phyloP scores from a whole-genome alignment of 352 stramenopile species.

The Phytophthora colocasiae region DNA sequence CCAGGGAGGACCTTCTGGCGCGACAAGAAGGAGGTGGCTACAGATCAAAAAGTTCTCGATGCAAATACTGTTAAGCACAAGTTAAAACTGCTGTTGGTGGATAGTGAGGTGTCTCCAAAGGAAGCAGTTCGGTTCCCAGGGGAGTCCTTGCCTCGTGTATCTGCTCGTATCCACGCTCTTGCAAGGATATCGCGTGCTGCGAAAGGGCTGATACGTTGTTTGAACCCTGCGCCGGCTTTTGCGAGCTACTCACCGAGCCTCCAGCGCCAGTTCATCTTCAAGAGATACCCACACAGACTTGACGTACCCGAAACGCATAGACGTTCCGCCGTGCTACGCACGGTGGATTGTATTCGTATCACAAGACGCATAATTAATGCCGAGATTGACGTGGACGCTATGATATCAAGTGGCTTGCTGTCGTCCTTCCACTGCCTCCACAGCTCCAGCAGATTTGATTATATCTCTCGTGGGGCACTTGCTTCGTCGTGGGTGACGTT shows the following conservation, averaged over 20 bases:
- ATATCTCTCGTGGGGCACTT: slow-evolving; percentile 41
- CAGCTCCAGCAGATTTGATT: slow-evolving; percentile 65
- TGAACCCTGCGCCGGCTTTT: slow-evolving; percentile 43
- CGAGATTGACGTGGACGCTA: slow-evolving; percentile 52
- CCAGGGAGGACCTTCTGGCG: slow-evolving; percentile 58
- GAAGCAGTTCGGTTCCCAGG: slow-evolving; percentile 52
- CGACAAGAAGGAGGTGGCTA: slow-evolving; percentile 50
- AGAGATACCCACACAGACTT: slow-evolving; percentile 60
- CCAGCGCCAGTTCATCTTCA: slow-evolving; percentile 73
- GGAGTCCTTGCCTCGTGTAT: slow-evolving; percentile 53
- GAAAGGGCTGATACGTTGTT: slow-evolving; percentile 24
- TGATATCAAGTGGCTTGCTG: slow-evolving; percentile 38
- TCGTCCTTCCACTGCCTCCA: slow-evolving; percentile 55
- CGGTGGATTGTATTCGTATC: slow-evolving; percentile 64
- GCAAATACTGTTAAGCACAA: slow-evolving; percentile 58
- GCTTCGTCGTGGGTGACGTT: slow-evolving; percentile 62
- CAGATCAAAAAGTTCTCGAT: slow-evolving; percentile 57
- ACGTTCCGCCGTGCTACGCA: slow-evolving; percentile 63
- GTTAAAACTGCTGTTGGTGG: slow-evolving; percentile 48
- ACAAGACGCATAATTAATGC: slow-evolving; percentile 51
- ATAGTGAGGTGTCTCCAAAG: slow-evolving; percentile 43
- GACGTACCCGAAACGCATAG: slow-evolving; percentile 51
- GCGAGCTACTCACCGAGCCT: slow-evolving; percentile 51
- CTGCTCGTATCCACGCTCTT: slow-evolving; percentile 59
- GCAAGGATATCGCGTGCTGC: slow-evolving; percentile 40